These are phyloP conservation scores for Mortierella sp. DNA, from an alignment of 371 early-diverging fungal genomes.

Conservation along the genomic window DNA sequence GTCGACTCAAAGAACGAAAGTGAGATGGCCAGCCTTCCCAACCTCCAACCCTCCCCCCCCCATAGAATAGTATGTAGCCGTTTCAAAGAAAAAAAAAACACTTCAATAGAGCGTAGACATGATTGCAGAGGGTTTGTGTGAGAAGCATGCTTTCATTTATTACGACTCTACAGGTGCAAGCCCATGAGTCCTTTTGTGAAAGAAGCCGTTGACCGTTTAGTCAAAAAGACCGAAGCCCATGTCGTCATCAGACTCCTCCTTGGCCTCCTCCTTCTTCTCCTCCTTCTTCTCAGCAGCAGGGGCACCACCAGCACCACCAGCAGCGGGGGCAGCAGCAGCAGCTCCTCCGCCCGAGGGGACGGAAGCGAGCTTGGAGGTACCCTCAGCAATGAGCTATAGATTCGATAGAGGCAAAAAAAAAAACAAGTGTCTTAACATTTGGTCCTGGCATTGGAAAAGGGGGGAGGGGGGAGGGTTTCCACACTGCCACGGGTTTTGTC, in stretches of 20 bases:
- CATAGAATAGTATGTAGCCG: too few species aligned
- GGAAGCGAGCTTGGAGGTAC: constrained; percentile 91
- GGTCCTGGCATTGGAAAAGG: too few species aligned
- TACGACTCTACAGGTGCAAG: too few species aligned
- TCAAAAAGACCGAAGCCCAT: constrained; percentile 71
- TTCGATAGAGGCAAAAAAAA: not conserved
- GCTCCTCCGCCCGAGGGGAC: constrained; percentile 93
- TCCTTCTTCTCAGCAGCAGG: constrained; percentile 57
- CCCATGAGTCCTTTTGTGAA: not conserved
- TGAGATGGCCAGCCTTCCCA: too few species aligned
- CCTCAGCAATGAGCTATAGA: constrained; percentile 86
- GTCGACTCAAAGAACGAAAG: constrained; percentile 52
- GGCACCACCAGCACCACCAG: constrained; percentile 54
- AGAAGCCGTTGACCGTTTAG: constrained; percentile 42
- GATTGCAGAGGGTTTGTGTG: too few species aligned
- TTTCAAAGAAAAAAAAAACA: too few species aligned
- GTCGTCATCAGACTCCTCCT: constrained; percentile 68
- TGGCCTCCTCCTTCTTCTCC: constrained; percentile 62
- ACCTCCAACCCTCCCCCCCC: too few species aligned
- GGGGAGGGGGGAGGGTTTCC: too few species aligned
- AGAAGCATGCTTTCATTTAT: too few species aligned
- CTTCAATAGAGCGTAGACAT: too few species aligned
- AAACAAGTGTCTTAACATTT: not conserved
- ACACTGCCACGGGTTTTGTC: too few species aligned
- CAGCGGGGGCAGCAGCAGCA: constrained; percentile 69